Conservation (phyloP, 1,139 yeast genomes). For the Ogataea hybrid region DNA sequence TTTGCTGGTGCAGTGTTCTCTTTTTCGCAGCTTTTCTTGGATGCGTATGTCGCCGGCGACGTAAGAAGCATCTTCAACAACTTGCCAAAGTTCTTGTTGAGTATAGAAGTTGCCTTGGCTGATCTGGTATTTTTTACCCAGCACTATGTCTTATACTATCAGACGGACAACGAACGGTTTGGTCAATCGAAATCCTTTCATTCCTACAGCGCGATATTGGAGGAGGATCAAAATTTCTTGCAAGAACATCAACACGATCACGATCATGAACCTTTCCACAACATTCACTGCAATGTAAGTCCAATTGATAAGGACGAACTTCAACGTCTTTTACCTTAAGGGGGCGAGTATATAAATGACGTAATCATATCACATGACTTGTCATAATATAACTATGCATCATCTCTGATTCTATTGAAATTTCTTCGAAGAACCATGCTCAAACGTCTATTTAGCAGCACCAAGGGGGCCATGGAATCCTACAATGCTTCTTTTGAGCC, state of each 20-base stretch:
- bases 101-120: constrained; percentile 30
- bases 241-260: constrained; percentile 32
- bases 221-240: constrained; percentile 31
- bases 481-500: constrained; percentile 23
- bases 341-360: not conserved
- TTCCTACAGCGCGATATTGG: constrained; percentile 22
- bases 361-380: constrained; percentile 9
- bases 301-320: constrained; percentile 27
- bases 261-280: constrained; percentile 21
- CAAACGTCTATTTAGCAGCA: constrained; percentile 3
- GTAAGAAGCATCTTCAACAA: no score
- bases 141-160: constrained; percentile 31
- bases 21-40: constrained; percentile 28
- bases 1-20: constrained; percentile 30
- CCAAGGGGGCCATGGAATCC: constrained; percentile 9
- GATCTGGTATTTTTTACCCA: constrained; percentile 30
- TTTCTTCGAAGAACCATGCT: not conserved
- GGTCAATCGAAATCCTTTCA: constrained; percentile 16
- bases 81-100: no score
- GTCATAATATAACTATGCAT: constrained; percentile 1
- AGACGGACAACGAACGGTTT: constrained; percentile 20
- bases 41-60: no score
- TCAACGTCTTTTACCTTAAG: constrained; percentile 23
- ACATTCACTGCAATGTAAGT: constrained; percentile 17
- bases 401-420: not conserved